Base-by-base conservation (phyloP, 345 rosid species). In the Salix dunnii region DNA sequence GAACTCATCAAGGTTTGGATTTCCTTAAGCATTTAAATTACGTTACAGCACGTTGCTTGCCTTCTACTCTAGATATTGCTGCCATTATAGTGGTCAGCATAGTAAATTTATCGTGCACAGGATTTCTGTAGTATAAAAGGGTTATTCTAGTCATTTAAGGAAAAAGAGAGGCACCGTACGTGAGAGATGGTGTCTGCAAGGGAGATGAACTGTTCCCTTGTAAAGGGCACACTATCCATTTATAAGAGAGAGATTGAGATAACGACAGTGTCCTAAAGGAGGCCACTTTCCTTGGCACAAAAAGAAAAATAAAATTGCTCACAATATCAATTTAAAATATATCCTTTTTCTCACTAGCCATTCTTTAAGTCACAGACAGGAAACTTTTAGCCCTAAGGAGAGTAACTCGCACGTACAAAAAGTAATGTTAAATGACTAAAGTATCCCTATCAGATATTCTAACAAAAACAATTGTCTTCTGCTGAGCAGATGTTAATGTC, bases 1-100 rank as follows among this genome's bases (percentile, higher is more conserved):
- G 99, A 96, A 23, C 90, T 93, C 27, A 92, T 96, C 86, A 96
- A 93, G 98, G 99, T 93, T 43, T 6, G 66, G 12, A 9, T 28
- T 25, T 42, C 18, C 31, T 68, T 10, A 16, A 48, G 10, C 46
- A 75, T 75, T 66, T n/a, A 23, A 5, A 63, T 51, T 10, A 10
- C 5, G 11, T 1, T 63, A 49, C 61, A 67, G 36, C 36, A 33
- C 36, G 36, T 58, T 25, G 10, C 58, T 58, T 25, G 10, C 58
- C n/a, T 42, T 30, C 28, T 4, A 5, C 36, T 20, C 35, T 49
- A 48, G 31, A 28, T 17, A 40, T 7, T 2, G 23, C 63, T 58
- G 63, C 28, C 63, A 23, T 58, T 10, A 3, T 58, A 25, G 63
- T 10, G 28, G 63, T 1, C 12, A 25, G 14, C 63, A 25, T 3